Evolutionary conservation across 78 protist species (phyloP).

Genomic region (Dictyostelium capitatum): DNA sequence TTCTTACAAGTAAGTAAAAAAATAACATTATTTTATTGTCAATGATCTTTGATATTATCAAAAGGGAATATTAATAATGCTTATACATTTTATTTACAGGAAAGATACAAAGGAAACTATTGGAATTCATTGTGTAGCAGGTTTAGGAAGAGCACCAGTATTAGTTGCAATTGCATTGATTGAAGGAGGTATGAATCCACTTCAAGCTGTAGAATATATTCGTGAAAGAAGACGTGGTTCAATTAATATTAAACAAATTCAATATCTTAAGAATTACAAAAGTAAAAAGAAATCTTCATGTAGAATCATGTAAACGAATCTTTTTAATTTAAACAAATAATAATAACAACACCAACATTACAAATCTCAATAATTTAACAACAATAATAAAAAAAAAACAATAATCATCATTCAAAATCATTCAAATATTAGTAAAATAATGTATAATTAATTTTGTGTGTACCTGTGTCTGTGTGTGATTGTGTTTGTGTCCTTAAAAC

Average conservation of each 20-base stretch:
- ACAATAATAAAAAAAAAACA: too few relatives aligned
- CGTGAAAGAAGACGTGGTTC: constrained; percentile 83
- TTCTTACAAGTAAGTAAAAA: constrained; percentile 49
- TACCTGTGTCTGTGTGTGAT: too few relatives aligned
- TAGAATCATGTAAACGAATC: constrained; percentile 48
- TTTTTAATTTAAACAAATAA: not conserved
- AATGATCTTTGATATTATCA: not conserved
- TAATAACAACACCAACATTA: too few relatives aligned
- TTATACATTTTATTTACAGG: not conserved
- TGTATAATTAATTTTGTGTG: too few relatives aligned
- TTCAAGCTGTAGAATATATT: constrained; percentile 80
- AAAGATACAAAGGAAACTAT: constrained; percentile 64
- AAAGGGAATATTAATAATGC: not conserved
- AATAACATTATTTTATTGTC: not conserved
- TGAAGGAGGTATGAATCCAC: constrained; percentile 76
- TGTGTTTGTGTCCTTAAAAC: too few relatives aligned
- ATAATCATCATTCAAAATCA: too few relatives aligned
- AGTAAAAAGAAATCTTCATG: constrained; percentile 73
- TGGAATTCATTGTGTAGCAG: constrained; percentile 88
- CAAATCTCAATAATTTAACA: too few relatives aligned
- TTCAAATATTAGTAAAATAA: too few relatives aligned
- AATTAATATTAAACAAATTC: constrained; percentile 81
- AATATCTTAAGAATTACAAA: constrained; percentile 75
- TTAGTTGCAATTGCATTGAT: constrained; percentile 87
- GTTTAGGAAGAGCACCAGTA: constrained; percentile 90